Percentiles rank a stretch among this genome's conserved stretches.
phyloP scores from a whole-genome alignment of 352 stramenopile species.

The Globisporangium alternatum region DNA sequence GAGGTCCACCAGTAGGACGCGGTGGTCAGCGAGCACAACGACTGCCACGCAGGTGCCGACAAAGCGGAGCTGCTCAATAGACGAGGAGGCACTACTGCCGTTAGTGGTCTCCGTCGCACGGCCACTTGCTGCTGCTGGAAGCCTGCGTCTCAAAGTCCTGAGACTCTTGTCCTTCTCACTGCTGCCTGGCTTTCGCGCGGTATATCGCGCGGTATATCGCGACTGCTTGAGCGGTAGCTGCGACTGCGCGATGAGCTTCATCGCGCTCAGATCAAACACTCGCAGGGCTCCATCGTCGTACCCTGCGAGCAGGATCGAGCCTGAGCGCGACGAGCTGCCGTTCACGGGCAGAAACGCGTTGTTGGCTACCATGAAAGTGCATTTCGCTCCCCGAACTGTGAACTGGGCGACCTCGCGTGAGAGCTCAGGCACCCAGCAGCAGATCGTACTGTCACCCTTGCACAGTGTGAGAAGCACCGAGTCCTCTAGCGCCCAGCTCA shows the following conservation, averaged over 20 bases:
- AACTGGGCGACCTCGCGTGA: constrained; percentile 42
- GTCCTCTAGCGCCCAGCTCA: constrained; percentile 30
- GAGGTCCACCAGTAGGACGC: constrained; percentile 37
- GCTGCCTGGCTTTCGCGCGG: background rate
- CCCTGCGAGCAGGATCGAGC: constrained; percentile 35
- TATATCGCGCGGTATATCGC: background rate
- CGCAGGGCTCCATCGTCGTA: constrained; percentile 51
- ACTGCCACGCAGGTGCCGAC: constrained; percentile 28
- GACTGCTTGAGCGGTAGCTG: constrained; percentile 18
- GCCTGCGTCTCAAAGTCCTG: constrained; percentile 7
- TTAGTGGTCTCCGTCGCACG: background rate
- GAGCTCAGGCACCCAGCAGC: constrained; percentile 40
- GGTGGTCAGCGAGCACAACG: constrained; percentile 25
- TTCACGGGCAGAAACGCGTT: background rate
- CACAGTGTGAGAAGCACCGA: constrained; percentile 34
- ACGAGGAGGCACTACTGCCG: background rate
- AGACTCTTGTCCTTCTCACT: background rate
- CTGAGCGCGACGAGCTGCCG: background rate
- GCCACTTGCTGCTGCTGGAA: background rate
- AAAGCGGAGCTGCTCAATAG: constrained; percentile 35
- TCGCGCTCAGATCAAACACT: constrained; percentile 46
- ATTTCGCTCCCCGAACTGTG: constrained; percentile 22
- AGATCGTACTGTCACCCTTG: constrained; percentile 23
- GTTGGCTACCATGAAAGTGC: constrained; percentile 42
- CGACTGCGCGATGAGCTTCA: constrained; percentile 39